A percentile compares a stretch with the other conserved stretches of the same genome.
Conservation (phyloP, 192 early-diverging fungal species). For the Spizellomyces punctatus region DNA sequence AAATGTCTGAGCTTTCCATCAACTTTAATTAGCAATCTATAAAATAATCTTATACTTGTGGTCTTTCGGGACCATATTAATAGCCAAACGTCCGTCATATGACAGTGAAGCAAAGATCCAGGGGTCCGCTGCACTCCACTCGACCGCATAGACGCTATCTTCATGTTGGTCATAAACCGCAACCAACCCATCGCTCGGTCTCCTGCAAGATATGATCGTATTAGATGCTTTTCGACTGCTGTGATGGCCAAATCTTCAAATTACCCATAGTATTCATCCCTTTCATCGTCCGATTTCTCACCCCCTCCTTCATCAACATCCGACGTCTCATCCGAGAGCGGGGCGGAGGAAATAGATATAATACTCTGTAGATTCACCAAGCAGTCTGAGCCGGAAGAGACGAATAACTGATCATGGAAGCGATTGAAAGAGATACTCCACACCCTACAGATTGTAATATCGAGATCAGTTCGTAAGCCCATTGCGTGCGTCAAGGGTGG, state of each 20-base stretch:
- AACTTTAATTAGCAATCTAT: slow-evolving; percentile 13
- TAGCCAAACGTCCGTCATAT: slow-evolving; percentile 90
- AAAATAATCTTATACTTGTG: slow-evolving; percentile 86
- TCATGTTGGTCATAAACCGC: slow-evolving; percentile 93
- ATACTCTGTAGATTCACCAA: slow-evolving; percentile 85
- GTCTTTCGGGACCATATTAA: slow-evolving; percentile 85
- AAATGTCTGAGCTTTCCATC: too few species aligned
- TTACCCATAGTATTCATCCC: slow-evolving; percentile 28
- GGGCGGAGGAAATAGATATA: slow-evolving; percentile 83
- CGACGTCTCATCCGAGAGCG: slow-evolving; percentile 37
- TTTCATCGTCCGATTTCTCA: not conserved
- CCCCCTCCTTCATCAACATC: slow-evolving; percentile 43
- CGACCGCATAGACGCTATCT: slow-evolving; percentile 87
- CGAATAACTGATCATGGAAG: slow-evolving; percentile 90
- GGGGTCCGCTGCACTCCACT: slow-evolving; percentile 88
- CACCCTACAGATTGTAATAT: slow-evolving; percentile 55
- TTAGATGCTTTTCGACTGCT: not conserved
- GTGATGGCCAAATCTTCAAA: not conserved
- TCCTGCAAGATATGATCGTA: slow-evolving; percentile 25
- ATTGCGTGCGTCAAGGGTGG: not conserved
- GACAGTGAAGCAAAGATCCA: slow-evolving; percentile 95
- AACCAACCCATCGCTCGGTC: slow-evolving; percentile 76
- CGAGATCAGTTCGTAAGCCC: slow-evolving; percentile 6
- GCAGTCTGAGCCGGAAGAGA: slow-evolving; percentile 84
- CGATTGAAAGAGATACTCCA: slow-evolving; percentile 84